These are phyloP conservation scores for Orbilia ellipsospora DNA, from an alignment of 2,329 filamentous ascomycete genomes.

Conservation along the genomic window DNA sequence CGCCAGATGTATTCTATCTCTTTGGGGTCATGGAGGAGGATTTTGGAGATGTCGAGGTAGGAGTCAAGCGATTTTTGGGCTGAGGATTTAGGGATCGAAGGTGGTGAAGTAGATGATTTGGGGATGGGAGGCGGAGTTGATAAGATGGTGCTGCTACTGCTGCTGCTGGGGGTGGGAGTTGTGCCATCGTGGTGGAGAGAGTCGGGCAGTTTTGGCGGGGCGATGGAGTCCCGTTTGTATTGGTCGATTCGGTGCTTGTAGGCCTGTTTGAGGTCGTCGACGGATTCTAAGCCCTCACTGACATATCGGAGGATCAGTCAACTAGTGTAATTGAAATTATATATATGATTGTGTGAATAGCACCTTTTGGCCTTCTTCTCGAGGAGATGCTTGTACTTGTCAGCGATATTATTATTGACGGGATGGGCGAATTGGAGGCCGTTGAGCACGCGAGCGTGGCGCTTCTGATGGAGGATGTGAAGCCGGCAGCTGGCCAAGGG, in stretches of 20 bases:
- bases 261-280: slow-evolving; percentile 80
- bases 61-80: slow-evolving; percentile 71
- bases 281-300: slow-evolving; percentile 72
- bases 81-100: slow-evolving; percentile 62
- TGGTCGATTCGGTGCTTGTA: slow-evolving; percentile 85
- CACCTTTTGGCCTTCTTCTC: slow-evolving; percentile 79
- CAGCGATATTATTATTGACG: slow-evolving; percentile 76
- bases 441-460: slow-evolving; percentile 93
- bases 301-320: background rate
- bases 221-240: slow-evolving; percentile 75
- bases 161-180: slow-evolving; percentile 46
- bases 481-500: slow-evolving; percentile 10
- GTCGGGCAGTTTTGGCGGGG: slow-evolving; percentile 63
- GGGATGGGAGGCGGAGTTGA: slow-evolving; percentile 56
- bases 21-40: slow-evolving; percentile 72
- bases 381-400: slow-evolving; percentile 90
- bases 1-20: slow-evolving; percentile 93
- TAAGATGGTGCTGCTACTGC: slow-evolving; percentile 56
- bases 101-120: slow-evolving; percentile 60
- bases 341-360: slow-evolving; percentile 13
- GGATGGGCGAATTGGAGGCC: slow-evolving; percentile 81
- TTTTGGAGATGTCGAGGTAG: slow-evolving; percentile 84
- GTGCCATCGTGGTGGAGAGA: slow-evolving; percentile 19
- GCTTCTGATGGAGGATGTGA: slow-evolving; percentile 69
- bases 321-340: background rate